A percentile compares a stretch with the other conserved stretches of the same genome.
Conservation (phyloP, 371 early-diverging fungal species). For the Apophysomyces variabilis region DNA sequence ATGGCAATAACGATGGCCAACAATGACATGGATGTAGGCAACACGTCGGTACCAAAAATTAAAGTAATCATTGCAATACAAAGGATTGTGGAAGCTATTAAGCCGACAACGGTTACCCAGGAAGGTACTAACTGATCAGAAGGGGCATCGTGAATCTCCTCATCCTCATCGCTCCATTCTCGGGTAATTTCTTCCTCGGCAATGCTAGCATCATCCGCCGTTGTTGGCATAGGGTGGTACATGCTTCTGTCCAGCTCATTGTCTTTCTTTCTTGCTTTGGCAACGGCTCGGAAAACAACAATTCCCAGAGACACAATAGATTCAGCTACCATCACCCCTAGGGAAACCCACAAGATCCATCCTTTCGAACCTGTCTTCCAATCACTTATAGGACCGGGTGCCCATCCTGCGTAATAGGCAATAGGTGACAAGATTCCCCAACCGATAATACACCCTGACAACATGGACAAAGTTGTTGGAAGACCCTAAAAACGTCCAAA, state of each 20-base stretch:
- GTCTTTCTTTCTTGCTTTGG: neutral
- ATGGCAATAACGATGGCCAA: constrained; percentile 63
- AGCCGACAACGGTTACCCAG: constrained; percentile 63
- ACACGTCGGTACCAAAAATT: constrained; percentile 55
- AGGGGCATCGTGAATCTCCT: constrained; percentile 52
- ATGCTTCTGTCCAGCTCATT: neutral
- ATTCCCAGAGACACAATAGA: constrained; percentile 68
- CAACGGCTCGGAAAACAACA: constrained; percentile 46
- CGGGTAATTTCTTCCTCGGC: constrained; percentile 30
- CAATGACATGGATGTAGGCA: constrained; percentile 59
- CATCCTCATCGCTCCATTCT: constrained; percentile 21
- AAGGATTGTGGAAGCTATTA: constrained; percentile 57
- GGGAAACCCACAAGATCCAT: constrained; percentile 87
- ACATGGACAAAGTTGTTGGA: constrained; percentile 75
- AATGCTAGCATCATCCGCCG: constrained; percentile 6
- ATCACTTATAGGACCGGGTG: constrained; percentile 73
- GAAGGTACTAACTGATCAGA: constrained; percentile 56
- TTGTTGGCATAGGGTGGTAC: neutral
- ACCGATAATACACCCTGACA: constrained; percentile 75
- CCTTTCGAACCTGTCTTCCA: constrained; percentile 77
- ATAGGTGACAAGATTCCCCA: constrained; percentile 83
- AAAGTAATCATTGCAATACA: constrained; percentile 66
- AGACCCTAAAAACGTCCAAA: constrained; percentile 49
- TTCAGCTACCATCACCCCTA: constrained; percentile 85
- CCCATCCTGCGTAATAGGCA: constrained; percentile 74